Conservation (phyloP, 2,329 filamentous ascomycete species). For the Fusarium bulbicola region DNA sequence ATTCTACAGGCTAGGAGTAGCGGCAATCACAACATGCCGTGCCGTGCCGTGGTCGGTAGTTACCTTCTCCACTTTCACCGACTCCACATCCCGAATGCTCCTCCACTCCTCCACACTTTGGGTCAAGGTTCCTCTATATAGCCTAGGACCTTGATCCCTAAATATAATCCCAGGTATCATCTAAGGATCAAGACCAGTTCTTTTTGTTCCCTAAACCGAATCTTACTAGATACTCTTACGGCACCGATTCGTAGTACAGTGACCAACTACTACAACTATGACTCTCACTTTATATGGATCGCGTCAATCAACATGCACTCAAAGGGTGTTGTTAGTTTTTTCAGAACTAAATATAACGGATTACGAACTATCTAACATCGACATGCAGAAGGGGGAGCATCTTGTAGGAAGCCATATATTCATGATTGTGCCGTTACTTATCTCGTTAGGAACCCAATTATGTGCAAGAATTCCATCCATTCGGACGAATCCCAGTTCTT, state of each 20-base stretch:
- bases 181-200: rapidly evolving
- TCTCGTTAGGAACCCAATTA: neutral
- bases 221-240: neutral
- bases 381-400: neutral
- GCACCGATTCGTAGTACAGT: neutral
- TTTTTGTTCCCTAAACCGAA: neutral
- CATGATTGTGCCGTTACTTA: neutral
- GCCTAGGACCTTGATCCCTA: neutral
- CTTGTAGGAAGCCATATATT: neutral
- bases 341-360: neutral
- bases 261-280: neutral
- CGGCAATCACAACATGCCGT: neutral
- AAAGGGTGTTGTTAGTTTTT: neutral
- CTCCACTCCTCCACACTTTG: neutral
- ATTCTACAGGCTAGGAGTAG: neutral
- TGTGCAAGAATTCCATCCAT: neutral
- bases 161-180: neutral
- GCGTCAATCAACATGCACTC: neutral
- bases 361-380: neutral
- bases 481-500: neutral
- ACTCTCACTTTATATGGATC: neutral
- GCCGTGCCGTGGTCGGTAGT: no score
- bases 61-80: neutral
- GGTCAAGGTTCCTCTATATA: neutral
- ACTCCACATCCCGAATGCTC: neutral